These are phyloP conservation scores for Hamigera avellanea DNA, from an alignment of 495 filamentous ascomycete species.

Conservation along the genomic window DNA sequence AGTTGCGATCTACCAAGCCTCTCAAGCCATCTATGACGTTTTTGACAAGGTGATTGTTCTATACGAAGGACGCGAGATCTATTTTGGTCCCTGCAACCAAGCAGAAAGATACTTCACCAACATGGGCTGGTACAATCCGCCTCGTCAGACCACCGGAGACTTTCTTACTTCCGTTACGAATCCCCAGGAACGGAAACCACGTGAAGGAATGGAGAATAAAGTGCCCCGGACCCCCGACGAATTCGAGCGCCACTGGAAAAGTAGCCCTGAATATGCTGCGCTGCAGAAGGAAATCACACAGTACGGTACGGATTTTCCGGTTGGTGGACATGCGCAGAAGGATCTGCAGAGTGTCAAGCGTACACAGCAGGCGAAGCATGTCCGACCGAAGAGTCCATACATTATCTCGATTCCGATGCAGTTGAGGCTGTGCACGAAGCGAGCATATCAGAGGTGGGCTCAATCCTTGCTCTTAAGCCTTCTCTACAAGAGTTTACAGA, in stretches of 20 bases:
- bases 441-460: constrained; percentile 37
- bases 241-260: constrained; percentile 51
- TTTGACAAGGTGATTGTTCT: constrained; percentile 54
- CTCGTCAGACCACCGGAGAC: constrained; percentile 53
- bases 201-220: constrained; percentile 46
- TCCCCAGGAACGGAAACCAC: constrained; percentile 47
- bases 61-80: constrained; percentile 57
- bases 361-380: constrained; percentile 29
- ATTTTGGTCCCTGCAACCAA: constrained; percentile 45
- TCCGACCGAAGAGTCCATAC: constrained; percentile 32
- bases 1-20: constrained; percentile 77
- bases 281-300: constrained; percentile 38
- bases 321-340: constrained; percentile 21
- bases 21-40: constrained; percentile 65
- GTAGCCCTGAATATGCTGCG: constrained; percentile 36
- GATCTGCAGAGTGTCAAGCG: constrained; percentile 22
- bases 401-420: constrained; percentile 36
- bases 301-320: constrained; percentile 29
- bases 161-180: constrained; percentile 67
- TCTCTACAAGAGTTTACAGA: too few species aligned
- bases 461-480: not conserved
- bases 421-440: constrained; percentile 34
- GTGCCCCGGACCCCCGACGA: constrained; percentile 63
- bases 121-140: constrained; percentile 49
- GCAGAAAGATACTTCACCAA: constrained; percentile 51